Evolutionary conservation across 495 filamentous ascomycete species (phyloP).

Genomic region (Letharia columbiana): DNA sequence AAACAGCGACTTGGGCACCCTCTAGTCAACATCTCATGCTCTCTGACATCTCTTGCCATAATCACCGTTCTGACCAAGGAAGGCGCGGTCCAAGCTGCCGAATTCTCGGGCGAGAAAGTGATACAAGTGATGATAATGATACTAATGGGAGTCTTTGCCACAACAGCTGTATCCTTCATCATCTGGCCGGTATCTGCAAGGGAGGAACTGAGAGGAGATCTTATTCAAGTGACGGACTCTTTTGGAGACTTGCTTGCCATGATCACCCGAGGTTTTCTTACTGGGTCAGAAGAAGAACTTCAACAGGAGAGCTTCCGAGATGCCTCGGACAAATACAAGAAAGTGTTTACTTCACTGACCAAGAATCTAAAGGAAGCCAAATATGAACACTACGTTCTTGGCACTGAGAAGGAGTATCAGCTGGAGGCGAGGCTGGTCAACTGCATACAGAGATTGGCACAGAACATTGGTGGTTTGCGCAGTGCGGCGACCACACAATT

Average conservation of each 20-base stretch:
- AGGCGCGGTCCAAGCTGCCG: slow-evolving; percentile 69
- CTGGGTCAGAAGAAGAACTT: slow-evolving; percentile 73
- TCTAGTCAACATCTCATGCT: slow-evolving; percentile 84
- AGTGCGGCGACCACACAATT: slow-evolving; percentile 89
- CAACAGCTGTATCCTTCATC: slow-evolving; percentile 67
- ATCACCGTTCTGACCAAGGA: slow-evolving; percentile 93
- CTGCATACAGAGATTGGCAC: slow-evolving; percentile 77
- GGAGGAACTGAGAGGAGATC: slow-evolving; percentile 60
- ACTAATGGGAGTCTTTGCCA: slow-evolving; percentile 68
- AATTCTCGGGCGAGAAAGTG: slow-evolving; percentile 75
- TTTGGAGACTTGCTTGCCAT: slow-evolving; percentile 72
- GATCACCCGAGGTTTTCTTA: slow-evolving; percentile 79
- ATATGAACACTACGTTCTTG: slow-evolving; percentile 78
- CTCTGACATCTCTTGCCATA: slow-evolving; percentile 79
- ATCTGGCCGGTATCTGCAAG: slow-evolving; percentile 78
- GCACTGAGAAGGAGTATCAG: slow-evolving; percentile 73
- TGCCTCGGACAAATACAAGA: slow-evolving; percentile 57
- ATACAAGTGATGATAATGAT: slow-evolving; percentile 86
- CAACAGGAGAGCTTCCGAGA: slow-evolving; percentile 51
- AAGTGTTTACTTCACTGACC: slow-evolving; percentile 61
- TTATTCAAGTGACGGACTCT: slow-evolving; percentile 66
- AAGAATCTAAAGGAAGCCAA: slow-evolving; percentile 82
- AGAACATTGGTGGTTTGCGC: slow-evolving; percentile 83
- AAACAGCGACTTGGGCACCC: slow-evolving; percentile 84
- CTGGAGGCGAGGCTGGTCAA: slow-evolving; percentile 72